Evolutionary conservation across 805 yeast genomes (phyloP).

Genomic region (Pichia manshurica): DNA sequence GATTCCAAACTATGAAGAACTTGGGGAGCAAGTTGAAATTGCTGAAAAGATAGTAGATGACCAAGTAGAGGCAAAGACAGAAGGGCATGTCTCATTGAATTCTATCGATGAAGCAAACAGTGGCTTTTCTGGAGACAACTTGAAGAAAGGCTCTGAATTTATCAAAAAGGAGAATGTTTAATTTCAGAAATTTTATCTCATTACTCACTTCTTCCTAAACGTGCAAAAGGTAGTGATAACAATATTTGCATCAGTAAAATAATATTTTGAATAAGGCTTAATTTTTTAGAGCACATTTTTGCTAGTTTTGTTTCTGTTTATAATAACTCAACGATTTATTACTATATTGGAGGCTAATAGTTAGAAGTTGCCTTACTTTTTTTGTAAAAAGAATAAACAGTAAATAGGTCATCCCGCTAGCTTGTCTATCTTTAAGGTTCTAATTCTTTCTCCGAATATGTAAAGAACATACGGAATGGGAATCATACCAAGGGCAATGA

Average conservation of each 20-base stretch:
- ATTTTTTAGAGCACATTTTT: too few relatives aligned
- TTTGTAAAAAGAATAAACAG: too few relatives aligned
- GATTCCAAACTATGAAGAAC: conserved; percentile 1
- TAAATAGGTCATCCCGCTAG: neutral
- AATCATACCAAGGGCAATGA: conserved; percentile 49
- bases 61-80: neutral
- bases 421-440: conserved; percentile 14
- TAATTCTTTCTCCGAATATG: conserved; percentile 43
- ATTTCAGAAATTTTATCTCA: neutral
- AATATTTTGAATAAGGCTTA: too few relatives aligned
- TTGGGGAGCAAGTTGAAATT: neutral
- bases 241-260: too few relatives aligned
- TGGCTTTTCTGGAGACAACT: neutral
- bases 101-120: neutral
- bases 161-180: neutral
- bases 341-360: too few relatives aligned
- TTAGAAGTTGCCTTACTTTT: too few relatives aligned
- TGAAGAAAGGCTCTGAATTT: neutral
- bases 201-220: neutral
- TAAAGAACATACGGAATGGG: conserved; percentile 61
- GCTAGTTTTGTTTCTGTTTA: too few relatives aligned
- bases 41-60: neutral
- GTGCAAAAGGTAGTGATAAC: too few relatives aligned
- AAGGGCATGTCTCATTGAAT: neutral
- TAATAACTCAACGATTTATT: too few relatives aligned